Evolutionary conservation across 805 yeast species (phyloP), one percentile per base, ranked within the genome.

Genomic region (Kluyveromyces aestuarii): DNA sequence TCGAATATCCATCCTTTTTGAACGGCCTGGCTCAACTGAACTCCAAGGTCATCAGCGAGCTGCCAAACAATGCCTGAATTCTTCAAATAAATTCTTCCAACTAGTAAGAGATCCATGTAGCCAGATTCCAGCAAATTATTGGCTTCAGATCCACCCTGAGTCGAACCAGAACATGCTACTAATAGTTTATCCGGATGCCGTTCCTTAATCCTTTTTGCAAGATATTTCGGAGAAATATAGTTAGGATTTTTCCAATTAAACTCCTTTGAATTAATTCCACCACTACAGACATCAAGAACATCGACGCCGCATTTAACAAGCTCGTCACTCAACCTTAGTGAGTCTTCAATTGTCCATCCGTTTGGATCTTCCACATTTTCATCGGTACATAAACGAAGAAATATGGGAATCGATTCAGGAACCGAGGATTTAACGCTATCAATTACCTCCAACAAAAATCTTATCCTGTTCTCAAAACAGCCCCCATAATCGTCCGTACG

Each of bases 401-500:
- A 75, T 10, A 80, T 48, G 3, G 82, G 79, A 39, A 67, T 66
- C 19, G 66, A 67, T n/a, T 62, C 62, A 1, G 73, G 72, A 33
- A 73, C 64, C 37, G 58, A 70, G 1, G 64, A 49, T 51, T 70
- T 66, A 37, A 79, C 58, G n/a, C 68, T 72, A 41, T 71, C 75
- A n/a, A 78, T 61, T 17, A 75, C 58, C 53, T 81, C 82, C 30
- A 74, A 53, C 9, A 73, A 53, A 46, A 81, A 69, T 41, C 80
- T 64, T 9, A 69, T 68, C 53, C 87, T 72, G 63, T 80, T 80
- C 56, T 79, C 84, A 47, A 80, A 68, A 2, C 75, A 66, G 6
- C 86, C 86, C 42, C 87, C 87, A 54, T 80, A 82, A 53, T 74
- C 69, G 57, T 82, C 88, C 1, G 75, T 74, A 58, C 88, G 72